Conservation (phyloP, 2,329 filamentous ascomycete genomes). For the Pseudogymnoascus verrucosus region DNA sequence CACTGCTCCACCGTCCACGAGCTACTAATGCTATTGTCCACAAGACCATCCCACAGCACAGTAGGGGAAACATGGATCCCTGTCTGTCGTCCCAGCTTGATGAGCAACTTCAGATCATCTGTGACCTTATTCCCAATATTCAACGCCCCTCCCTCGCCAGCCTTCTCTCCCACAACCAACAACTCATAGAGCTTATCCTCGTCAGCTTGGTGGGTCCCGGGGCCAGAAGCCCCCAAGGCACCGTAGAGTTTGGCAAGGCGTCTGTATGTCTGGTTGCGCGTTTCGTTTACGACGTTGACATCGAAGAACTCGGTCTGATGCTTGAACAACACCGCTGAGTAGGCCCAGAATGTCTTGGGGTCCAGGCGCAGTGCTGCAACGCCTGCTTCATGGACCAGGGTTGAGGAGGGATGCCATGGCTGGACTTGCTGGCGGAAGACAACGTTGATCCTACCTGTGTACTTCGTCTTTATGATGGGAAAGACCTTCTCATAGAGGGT, state of each 20-base stretch:
- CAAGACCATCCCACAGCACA: conserved; percentile 78
- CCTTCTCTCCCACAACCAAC: conserved; percentile 61
- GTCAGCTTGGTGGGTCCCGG: conserved; percentile 38
- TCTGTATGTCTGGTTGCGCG: conserved; percentile 74
- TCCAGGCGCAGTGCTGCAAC: conserved; percentile 67
- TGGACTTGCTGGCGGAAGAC: conserved; percentile 90
- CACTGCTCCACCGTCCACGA: conserved; percentile 74
- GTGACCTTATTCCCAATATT: conserved; percentile 80
- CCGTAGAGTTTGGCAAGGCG: conserved; percentile 66
- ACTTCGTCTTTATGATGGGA: conserved; percentile 55
- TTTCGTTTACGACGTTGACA: conserved; percentile 73
- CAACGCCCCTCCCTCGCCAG: conserved; percentile 56
- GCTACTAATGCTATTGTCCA: conserved; percentile 70
- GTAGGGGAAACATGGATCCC: conserved; percentile 90
- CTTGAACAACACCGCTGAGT: conserved; percentile 57
- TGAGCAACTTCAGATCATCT: conserved; percentile 72
- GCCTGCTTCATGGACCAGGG: conserved; percentile 72
- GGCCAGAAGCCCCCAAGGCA: conserved; percentile 40
- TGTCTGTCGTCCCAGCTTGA: conserved; percentile 70
- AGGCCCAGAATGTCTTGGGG: conserved; percentile 69
- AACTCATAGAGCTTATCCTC: conserved; percentile 61
- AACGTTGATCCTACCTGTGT: conserved; percentile 55
- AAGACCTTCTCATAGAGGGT: conserved; percentile 62
- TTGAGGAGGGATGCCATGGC: conserved; percentile 88
- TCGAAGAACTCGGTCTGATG: conserved; percentile 77